These are phyloP conservation scores for Claviceps paspali DNA, from an alignment of 2,329 filamentous ascomycete species.

Conservation along the genomic window DNA sequence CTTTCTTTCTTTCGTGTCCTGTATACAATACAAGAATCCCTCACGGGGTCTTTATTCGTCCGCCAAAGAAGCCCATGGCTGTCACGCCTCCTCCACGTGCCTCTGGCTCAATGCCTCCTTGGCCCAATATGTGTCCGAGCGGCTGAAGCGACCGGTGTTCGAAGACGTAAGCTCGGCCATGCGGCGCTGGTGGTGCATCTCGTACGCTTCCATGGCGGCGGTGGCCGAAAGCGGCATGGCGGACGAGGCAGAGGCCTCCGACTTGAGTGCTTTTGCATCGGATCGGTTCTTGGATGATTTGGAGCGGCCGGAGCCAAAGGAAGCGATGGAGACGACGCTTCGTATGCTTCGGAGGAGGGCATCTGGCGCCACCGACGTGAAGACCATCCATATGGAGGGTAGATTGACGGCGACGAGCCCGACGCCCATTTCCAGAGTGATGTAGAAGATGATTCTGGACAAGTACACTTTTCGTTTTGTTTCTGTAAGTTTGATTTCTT, in stretches of 20 bases:
- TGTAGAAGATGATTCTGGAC: slow-evolving; percentile 5
- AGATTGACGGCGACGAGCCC: slow-evolving; percentile 6
- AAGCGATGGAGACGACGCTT: slow-evolving; percentile 6
- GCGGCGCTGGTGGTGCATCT: neutral
- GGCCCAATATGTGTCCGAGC: no score
- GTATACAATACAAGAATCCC: no score
- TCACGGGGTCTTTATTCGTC: no score
- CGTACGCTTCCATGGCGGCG: neutral
- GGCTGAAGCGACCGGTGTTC: no score
- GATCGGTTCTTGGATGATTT: neutral
- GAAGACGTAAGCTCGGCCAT: no score
- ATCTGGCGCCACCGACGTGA: slow-evolving; percentile 5
- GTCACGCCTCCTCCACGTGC: no score
- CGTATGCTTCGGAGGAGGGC: slow-evolving; percentile 6
- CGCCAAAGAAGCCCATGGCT: no score
- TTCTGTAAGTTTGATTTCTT: no score
- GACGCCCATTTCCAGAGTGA: slow-evolving; percentile 5
- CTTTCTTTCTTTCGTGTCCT: no score
- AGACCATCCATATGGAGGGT: slow-evolving; percentile 7
- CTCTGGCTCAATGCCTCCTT: no score
- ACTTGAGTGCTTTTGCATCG: neutral
- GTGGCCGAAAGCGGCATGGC: neutral
- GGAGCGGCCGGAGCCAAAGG: slow-evolving; percentile 1
- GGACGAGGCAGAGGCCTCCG: neutral
- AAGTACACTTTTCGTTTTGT: no score